Percentiles rank a stretch among this genome's conserved stretches.
phyloP scores from a whole-genome alignment of 1,284 basidiomycete species.

The Leccinum glutinopallens region DNA sequence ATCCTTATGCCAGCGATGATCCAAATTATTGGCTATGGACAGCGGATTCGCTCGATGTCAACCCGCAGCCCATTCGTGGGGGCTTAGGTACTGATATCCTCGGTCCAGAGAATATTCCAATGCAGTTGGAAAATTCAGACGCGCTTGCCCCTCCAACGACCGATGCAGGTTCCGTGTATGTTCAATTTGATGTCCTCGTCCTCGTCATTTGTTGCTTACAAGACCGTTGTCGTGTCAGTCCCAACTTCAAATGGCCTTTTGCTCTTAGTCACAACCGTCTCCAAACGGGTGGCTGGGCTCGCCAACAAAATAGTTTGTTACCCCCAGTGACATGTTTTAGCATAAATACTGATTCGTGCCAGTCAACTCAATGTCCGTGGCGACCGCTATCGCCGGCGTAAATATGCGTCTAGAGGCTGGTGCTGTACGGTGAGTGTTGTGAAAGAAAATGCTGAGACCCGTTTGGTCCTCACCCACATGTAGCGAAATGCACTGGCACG shows the following conservation, averaged over 20 bases:
- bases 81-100: conserved; percentile 43
- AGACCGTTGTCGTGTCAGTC: conserved; percentile 19
- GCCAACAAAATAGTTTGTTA: conserved; percentile 50
- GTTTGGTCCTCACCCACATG: conserved; percentile 4
- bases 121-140: conserved; percentile 52
- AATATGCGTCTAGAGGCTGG: conserved; percentile 61
- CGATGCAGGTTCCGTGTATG: conserved; percentile 45
- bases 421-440: conserved; percentile 44
- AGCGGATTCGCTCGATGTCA: conserved; percentile 21
- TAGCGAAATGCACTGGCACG: conserved; percentile 57
- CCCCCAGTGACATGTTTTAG: neutral
- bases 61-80: conserved; percentile 42
- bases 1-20: conserved; percentile 36
- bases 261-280: conserved; percentile 56
- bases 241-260: conserved; percentile 63
- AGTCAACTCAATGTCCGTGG: conserved; percentile 48
- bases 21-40: conserved; percentile 38
- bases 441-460: neutral
- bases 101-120: conserved; percentile 50
- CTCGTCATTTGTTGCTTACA: conserved; percentile 5
- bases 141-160: conserved; percentile 54
- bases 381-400: conserved; percentile 46
- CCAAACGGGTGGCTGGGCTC: conserved; percentile 59
- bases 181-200: neutral
- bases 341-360: conserved; percentile 6